A percentile compares a stretch with the other conserved stretches of the same genome.
Conservation (phyloP, 306 rosid species). For the Pterocarpus santalinus region DNA sequence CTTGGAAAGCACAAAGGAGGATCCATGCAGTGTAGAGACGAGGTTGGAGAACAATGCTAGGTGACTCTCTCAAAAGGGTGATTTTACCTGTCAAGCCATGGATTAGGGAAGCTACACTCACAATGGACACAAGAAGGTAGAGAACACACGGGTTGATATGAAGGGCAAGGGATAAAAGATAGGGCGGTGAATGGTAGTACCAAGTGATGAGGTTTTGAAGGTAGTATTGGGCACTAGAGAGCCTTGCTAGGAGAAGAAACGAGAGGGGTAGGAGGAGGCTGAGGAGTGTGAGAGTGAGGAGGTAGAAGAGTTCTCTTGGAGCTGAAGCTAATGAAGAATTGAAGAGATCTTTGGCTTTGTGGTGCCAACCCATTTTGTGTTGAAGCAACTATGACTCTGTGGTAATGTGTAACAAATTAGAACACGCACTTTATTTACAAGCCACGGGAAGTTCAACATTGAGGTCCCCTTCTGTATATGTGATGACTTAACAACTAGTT, state of each 20-base stretch:
- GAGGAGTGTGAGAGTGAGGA: slow-evolving; percentile 67
- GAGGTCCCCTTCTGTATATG: slow-evolving; percentile 36
- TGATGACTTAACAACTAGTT: slow-evolving; percentile 41
- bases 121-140: slow-evolving; percentile 55
- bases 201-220: slow-evolving; percentile 43
- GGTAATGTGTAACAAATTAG: no score
- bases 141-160: slow-evolving; percentile 57
- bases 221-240: slow-evolving; percentile 51
- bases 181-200: slow-evolving; percentile 25
- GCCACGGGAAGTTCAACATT: slow-evolving; percentile 30
- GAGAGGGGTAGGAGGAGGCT: slow-evolving; percentile 78
- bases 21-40: slow-evolving; percentile 68
- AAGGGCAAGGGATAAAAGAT: slow-evolving; percentile 48
- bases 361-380: slow-evolving; percentile 45
- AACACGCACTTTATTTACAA: not conserved
- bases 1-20: slow-evolving; percentile 68
- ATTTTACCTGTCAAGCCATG: slow-evolving; percentile 59
- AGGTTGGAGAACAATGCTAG: slow-evolving; percentile 43
- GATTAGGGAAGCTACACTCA: slow-evolving; percentile 58
- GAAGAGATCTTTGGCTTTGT: slow-evolving; percentile 47
- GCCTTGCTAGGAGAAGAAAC: slow-evolving; percentile 76
- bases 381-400: not conserved
- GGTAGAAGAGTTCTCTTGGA: slow-evolving; percentile 61
- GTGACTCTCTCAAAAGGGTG: slow-evolving; percentile 33
- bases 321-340: slow-evolving; percentile 25